A percentile compares a stretch with the other conserved stretches of the same genome.
Evolutionary conservation across 2,329 filamentous ascomycete genomes (phyloP).

Genomic region (Sporothrix globosa): DNA sequence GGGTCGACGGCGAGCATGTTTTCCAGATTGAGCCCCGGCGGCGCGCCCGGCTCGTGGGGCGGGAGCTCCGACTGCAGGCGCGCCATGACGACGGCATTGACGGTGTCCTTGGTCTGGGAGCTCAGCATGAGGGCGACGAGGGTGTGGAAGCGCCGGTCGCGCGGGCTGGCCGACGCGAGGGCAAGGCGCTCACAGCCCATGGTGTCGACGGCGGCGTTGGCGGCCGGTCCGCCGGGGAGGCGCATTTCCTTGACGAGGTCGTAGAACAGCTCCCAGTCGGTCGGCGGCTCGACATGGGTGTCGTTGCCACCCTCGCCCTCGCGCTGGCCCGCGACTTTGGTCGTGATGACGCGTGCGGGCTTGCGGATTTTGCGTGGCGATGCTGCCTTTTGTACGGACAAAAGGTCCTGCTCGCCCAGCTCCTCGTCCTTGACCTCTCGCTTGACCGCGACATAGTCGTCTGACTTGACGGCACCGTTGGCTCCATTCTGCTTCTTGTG

Average conservation of each 20-base stretch:
- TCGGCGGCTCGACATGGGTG: constrained; percentile 59
- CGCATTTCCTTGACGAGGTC: constrained; percentile 77
- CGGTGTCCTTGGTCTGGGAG: constrained; percentile 90
- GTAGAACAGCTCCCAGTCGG: constrained; percentile 86
- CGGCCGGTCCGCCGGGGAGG: constrained; percentile 54
- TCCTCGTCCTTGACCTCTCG: constrained; percentile 33
- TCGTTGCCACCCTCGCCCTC: background rate
- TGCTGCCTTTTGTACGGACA: constrained; percentile 47
- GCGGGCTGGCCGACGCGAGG: constrained; percentile 51
- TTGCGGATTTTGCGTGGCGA: constrained; percentile 37
- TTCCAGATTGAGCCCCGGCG: constrained; percentile 67
- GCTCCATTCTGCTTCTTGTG: constrained; percentile 30
- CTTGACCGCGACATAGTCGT: constrained; percentile 40
- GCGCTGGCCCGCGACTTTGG: background rate
- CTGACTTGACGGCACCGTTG: constrained; percentile 34
- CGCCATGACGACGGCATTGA: constrained; percentile 81
- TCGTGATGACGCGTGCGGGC: constrained; percentile 35
- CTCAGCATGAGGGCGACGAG: constrained; percentile 87
- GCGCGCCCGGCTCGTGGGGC: constrained; percentile 50
- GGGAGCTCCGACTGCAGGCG: constrained; percentile 75
- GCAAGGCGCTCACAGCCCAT: constrained; percentile 91
- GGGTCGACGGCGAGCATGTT: constrained; percentile 76
- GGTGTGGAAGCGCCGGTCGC: constrained; percentile 77
- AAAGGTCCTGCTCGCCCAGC: constrained; percentile 9
- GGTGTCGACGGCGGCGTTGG: constrained; percentile 88